Evolutionary conservation across 495 filamentous ascomycete genomes (phyloP).

Genomic region (Neurospora sp.): DNA sequence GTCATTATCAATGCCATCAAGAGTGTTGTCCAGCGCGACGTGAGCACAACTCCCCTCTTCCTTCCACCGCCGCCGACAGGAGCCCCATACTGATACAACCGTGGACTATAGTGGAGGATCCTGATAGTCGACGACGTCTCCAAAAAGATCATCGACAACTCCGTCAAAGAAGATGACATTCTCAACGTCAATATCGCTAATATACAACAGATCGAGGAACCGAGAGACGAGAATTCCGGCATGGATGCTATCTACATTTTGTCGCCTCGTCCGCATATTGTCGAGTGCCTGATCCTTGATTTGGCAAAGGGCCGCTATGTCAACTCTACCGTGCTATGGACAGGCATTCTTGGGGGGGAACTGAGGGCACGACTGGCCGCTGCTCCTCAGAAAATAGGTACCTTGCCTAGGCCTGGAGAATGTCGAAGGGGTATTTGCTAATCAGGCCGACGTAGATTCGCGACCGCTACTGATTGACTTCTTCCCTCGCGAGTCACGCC

Average conservation of each 20-base stretch:
- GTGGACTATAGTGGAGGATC: conserved; percentile 73
- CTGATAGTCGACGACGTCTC: conserved; percentile 75
- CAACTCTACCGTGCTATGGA: conserved; percentile 74
- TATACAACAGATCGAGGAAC: conserved; percentile 83
- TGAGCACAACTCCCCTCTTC: conserved; percentile 23
- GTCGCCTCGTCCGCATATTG: conserved; percentile 71
- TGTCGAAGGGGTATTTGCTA: not conserved
- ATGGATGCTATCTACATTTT: conserved; percentile 95
- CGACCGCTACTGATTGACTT: conserved; percentile 74
- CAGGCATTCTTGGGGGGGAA: conserved; percentile 34
- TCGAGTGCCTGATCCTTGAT: conserved; percentile 89
- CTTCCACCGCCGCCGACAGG: not conserved
- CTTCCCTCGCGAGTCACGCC: conserved; percentile 80
- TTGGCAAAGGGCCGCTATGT: conserved; percentile 73
- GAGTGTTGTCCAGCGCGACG: conserved; percentile 43
- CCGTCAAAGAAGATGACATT: conserved; percentile 87
- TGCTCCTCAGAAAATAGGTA: conserved; percentile 59
- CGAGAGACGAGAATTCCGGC: conserved; percentile 62
- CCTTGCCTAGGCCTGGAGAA: conserved; percentile 1
- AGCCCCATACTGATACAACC: conserved; percentile 4
- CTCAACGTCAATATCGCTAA: conserved; percentile 91
- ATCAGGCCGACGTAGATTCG: conserved; percentile 28
- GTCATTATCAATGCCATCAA: conserved; percentile 43
- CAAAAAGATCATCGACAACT: conserved; percentile 74
- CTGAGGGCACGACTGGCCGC: conserved; percentile 35